Conservation (phyloP, 2,329 filamentous ascomycete genomes). For the Paradendryphiella salina region DNA sequence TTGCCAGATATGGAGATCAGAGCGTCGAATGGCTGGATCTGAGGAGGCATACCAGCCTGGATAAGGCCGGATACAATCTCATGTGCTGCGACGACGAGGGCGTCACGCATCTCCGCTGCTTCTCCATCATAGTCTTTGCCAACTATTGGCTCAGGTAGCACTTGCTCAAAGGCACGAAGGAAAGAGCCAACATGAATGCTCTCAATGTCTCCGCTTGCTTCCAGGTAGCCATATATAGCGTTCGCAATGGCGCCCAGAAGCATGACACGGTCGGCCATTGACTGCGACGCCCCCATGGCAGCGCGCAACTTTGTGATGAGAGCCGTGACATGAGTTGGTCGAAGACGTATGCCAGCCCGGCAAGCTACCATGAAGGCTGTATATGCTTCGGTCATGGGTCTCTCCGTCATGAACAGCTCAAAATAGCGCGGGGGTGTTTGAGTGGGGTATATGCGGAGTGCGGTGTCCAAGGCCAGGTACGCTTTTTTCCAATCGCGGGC, state of each 20-base stretch:
- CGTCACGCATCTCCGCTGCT: slow-evolving; percentile 26
- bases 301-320: slow-evolving; percentile 42
- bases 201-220: slow-evolving; percentile 45
- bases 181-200: slow-evolving; percentile 46
- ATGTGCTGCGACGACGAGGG: slow-evolving; percentile 31
- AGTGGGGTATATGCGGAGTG: slow-evolving; percentile 52
- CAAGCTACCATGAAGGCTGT: slow-evolving; percentile 55
- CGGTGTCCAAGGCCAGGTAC: slow-evolving; percentile 56
- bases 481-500: slow-evolving; percentile 53
- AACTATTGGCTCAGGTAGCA: slow-evolving; percentile 27
- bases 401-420: slow-evolving; percentile 51
- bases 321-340: slow-evolving; percentile 35
- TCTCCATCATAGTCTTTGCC: slow-evolving; percentile 26
- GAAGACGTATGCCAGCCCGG: slow-evolving; percentile 48
- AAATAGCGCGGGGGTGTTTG: slow-evolving; percentile 50
- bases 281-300: slow-evolving; percentile 18
- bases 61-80: slow-evolving; percentile 29
- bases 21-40: slow-evolving; percentile 27
- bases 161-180: slow-evolving; percentile 39
- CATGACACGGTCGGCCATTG: slow-evolving; percentile 28
- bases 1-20: slow-evolving; percentile 39
- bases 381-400: slow-evolving; percentile 54
- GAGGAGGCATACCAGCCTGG: slow-evolving; percentile 34
- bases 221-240: slow-evolving; percentile 48
- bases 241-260: slow-evolving; percentile 49